phyloP scores from a whole-genome alignment of 2,329 filamentous ascomycete genomes.

The Nigrospora osmanthi region DNA sequence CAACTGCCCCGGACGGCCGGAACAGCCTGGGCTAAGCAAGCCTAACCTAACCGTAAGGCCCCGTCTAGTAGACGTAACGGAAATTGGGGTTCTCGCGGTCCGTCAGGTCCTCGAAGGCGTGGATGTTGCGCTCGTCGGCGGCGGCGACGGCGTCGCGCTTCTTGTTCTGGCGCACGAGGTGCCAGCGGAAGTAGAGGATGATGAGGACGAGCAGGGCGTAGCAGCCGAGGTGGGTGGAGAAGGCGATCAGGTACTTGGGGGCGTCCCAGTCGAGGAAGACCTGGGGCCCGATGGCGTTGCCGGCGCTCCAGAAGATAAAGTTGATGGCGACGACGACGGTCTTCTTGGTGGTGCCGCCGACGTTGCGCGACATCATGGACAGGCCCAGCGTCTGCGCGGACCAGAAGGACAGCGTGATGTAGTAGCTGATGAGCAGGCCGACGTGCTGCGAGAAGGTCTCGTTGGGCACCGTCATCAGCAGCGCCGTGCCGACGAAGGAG shows the following conservation, averaged over 20 bases:
- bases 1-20: too few relatives aligned
- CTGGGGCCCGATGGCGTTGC: slow-evolving; percentile 41
- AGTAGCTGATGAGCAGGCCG: slow-evolving; percentile 66
- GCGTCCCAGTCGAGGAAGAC: slow-evolving; percentile 53
- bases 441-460: slow-evolving; percentile 49
- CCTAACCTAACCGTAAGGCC: too few relatives aligned
- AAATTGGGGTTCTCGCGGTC: slow-evolving; percentile 26
- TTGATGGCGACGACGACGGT: slow-evolving; percentile 59
- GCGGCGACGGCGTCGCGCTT: slow-evolving; percentile 19
- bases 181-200: slow-evolving; percentile 49
- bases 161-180: slow-evolving; percentile 49
- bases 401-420: slow-evolving; percentile 73
- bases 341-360: slow-evolving; percentile 70
- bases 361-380: slow-evolving; percentile 60
- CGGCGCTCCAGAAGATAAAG: slow-evolving; percentile 55
- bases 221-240: slow-evolving; percentile 62
- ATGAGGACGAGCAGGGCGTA: slow-evolving; percentile 53
- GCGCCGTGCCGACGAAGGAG: slow-evolving; percentile 64
- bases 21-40: too few relatives aligned
- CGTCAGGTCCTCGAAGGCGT: slow-evolving; percentile 26
- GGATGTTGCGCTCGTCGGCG: slow-evolving; percentile 15
- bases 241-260: slow-evolving; percentile 62
- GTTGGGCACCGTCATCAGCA: slow-evolving; percentile 62
- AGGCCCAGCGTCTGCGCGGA: slow-evolving; percentile 60
- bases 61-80: slow-evolving; percentile 21